Percentiles rank a stretch among this genome's conserved stretches.
Conservation (phyloP, 1,284 basidiomycete genomes). For the Ustilago crameri region DNA sequence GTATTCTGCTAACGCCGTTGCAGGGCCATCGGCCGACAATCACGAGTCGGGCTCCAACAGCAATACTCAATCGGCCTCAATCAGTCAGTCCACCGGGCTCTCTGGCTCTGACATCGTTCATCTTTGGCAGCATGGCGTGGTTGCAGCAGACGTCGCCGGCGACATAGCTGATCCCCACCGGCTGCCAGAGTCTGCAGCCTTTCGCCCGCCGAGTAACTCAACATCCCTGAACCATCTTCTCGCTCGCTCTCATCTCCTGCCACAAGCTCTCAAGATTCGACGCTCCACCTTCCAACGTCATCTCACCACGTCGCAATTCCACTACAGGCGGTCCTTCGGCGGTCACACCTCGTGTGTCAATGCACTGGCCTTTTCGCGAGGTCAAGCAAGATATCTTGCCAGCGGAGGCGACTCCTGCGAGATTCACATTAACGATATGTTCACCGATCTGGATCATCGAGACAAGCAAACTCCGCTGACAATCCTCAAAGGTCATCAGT, state of each 20-base stretch:
- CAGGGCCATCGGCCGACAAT: too few species aligned
- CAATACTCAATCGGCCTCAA: neutral
- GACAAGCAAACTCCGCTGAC: constrained; percentile 10
- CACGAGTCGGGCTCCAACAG: neutral
- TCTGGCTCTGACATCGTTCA: neutral
- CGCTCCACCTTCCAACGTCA: neutral
- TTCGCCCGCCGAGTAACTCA: neutral
- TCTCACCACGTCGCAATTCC: constrained; percentile 7
- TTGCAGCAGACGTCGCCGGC: constrained; percentile 9
- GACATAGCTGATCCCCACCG: constrained; percentile 4
- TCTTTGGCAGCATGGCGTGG: constrained; percentile 12
- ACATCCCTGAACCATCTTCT: constrained; percentile 1
- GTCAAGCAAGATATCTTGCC: constrained; percentile 35
- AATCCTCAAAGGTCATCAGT: constrained; percentile 33
- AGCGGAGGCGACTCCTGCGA: constrained; percentile 32
- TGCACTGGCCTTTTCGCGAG: constrained; percentile 35
- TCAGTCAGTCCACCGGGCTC: neutral
- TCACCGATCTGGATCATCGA: constrained; percentile 9
- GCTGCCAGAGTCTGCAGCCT: neutral
- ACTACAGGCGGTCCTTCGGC: neutral
- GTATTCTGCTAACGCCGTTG: too few species aligned
- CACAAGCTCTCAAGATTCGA: constrained; percentile 8
- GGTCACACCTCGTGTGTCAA: constrained; percentile 41
- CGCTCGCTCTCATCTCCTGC: constrained; percentile 5
- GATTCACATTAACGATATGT: constrained; percentile 40